These are phyloP conservation scores for Starmera amethionina DNA, from an alignment of 805 yeast genomes.

Conservation along the genomic window DNA sequence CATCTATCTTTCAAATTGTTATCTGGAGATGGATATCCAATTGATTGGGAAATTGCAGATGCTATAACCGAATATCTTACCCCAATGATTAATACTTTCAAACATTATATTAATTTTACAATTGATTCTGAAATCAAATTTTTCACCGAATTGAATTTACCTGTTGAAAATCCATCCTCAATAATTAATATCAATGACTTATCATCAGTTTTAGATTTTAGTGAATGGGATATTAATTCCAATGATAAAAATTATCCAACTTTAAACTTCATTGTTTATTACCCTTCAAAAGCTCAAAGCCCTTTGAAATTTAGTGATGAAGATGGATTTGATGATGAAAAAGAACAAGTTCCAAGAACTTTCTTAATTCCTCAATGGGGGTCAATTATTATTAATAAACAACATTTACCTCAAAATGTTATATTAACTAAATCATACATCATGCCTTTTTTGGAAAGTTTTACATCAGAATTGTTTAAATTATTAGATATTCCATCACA, in stretches of 20 bases:
- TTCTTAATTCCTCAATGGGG: conserved; percentile 87
- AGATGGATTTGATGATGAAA: background rate
- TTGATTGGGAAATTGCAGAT: conserved; percentile 64
- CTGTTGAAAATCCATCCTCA: conserved; percentile 11
- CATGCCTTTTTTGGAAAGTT: conserved; percentile 50
- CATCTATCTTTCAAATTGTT: conserved; percentile 72
- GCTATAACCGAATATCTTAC: conserved; percentile 40
- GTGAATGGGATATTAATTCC: conserved; percentile 68
- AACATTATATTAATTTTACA: conserved; percentile 56
- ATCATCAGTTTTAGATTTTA: conserved; percentile 71
- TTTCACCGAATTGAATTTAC: conserved; percentile 29
- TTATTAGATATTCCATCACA: conserved; percentile 57
- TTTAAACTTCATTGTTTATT: conserved; percentile 61
- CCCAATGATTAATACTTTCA: conserved; percentile 44
- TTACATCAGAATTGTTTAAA: conserved; percentile 65
- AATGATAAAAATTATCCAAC: conserved; percentile 51
- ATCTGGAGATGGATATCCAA: conserved; percentile 55
- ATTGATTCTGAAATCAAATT: conserved; percentile 73
- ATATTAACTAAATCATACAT: conserved; percentile 35
- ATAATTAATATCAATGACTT: conserved; percentile 42
- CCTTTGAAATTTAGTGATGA: conserved; percentile 41
- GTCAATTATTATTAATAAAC: conserved; percentile 38
- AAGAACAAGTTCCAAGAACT: conserved; percentile 8
- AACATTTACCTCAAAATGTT: conserved; percentile 18
- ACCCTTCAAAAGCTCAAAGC: conserved; percentile 39